phyloP scores from a whole-genome alignment of 2,329 filamentous ascomycete genomes.

The Colletotrichum plurivorum region DNA sequence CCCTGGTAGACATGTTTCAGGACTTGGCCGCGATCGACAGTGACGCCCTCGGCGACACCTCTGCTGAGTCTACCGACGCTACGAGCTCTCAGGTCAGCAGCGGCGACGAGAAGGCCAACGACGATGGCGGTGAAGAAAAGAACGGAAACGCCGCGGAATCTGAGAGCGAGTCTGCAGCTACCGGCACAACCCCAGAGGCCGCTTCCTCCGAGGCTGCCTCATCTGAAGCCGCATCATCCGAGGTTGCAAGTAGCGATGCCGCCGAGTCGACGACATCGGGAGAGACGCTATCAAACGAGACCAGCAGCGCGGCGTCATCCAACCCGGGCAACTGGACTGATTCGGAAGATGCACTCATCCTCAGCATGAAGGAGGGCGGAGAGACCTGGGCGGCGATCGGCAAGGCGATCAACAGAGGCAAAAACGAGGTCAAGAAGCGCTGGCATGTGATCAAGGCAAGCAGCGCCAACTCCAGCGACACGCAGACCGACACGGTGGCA shows the following conservation, averaged over 20 bases:
- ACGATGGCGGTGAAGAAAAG: conserved; percentile 9
- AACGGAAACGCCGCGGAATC: neutral
- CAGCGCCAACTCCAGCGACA: conserved; percentile 29
- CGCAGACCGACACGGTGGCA: conserved; percentile 2
- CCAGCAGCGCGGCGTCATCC: conserved; percentile 1
- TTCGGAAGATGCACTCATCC: conserved; percentile 53
- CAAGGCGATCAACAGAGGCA: conserved; percentile 45
- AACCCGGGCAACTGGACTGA: conserved; percentile 46
- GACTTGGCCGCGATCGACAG: neutral
- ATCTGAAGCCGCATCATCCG: conserved; percentile 14
- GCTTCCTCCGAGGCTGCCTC: neutral
- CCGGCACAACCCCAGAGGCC: neutral
- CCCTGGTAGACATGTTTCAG: conserved; percentile 27
- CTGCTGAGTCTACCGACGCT: conserved; percentile 19
- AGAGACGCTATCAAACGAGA: conserved; percentile 24
- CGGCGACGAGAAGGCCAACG: neutral
- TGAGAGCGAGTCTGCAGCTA: conserved; percentile 1
- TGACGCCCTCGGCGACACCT: conserved; percentile 11
- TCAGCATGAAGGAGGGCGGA: conserved; percentile 51
- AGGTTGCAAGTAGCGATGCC: conserved; percentile 3
- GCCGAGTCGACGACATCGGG: conserved; percentile 8
- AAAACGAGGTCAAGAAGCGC: conserved; percentile 49
- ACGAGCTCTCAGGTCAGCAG: conserved; percentile 25
- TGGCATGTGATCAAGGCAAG: conserved; percentile 51
- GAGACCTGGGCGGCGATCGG: conserved; percentile 50